Conservation (phyloP, 179 eudicot genomes). For the Beta lomatogona region DNA sequence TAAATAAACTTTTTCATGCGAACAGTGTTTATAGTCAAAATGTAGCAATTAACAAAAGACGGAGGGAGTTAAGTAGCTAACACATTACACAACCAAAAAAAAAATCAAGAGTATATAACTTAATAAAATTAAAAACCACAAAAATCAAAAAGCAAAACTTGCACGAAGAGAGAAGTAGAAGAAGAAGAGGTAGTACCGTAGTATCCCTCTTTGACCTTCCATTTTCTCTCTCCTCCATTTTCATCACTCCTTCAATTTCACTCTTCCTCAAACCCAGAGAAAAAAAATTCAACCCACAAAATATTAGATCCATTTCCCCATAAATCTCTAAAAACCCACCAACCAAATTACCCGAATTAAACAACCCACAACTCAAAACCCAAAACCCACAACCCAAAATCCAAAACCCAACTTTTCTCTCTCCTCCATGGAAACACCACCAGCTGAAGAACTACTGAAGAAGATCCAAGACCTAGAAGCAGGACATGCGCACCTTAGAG, state of each 20-base stretch:
- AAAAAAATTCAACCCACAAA: neutral
- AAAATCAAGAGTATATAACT: no score
- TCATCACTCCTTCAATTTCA: neutral
- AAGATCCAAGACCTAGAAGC: slow-evolving; percentile 85
- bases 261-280: neutral
- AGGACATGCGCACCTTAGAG: slow-evolving; percentile 73
- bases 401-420: neutral
- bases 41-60: no score
- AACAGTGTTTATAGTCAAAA: no score
- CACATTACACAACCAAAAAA: no score
- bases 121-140: neutral
- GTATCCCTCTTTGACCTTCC: neutral
- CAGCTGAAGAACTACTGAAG: slow-evolving; percentile 68
- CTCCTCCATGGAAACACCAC: slow-evolving; percentile 30
- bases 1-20: no score
- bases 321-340: slow-evolving; percentile 4
- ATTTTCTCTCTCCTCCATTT: neutral
- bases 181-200: neutral
- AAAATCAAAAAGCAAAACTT: neutral
- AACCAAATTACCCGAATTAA: neutral
- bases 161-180: neutral
- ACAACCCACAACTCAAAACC: neutral
- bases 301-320: slow-evolving; percentile 13
- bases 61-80: no score
- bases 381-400: no score